A percentile compares a stretch with the other conserved stretches of the same genome.
Evolutionary conservation across 2,329 filamentous ascomycete genomes (phyloP).

Genomic region (Ascochyta clinopodiicola): DNA sequence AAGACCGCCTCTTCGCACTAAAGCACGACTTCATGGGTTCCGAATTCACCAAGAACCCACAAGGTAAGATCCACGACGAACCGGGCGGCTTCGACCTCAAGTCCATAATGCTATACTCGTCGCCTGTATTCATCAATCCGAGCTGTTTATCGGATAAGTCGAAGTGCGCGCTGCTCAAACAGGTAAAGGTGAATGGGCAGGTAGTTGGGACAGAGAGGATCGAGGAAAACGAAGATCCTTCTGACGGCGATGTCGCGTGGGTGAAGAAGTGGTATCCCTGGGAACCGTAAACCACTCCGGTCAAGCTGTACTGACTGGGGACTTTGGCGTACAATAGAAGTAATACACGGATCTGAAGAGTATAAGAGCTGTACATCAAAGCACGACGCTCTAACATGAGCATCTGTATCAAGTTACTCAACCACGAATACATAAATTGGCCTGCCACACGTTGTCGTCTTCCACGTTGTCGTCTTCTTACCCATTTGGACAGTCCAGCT

Average conservation of each 20-base stretch:
- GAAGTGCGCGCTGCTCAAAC: neutral
- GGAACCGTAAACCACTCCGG: neutral
- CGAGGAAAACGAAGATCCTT: neutral
- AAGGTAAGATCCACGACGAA: neutral
- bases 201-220: neutral
- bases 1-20: neutral
- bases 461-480: too few relatives aligned
- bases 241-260: conserved; percentile 3
- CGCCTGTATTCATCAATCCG: too few relatives aligned
- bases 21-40: neutral
- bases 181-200: neutral
- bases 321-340: too few relatives aligned
- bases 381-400: too few relatives aligned
- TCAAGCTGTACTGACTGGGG: too few relatives aligned
- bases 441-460: too few relatives aligned
- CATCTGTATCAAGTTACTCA: too few relatives aligned
- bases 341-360: too few relatives aligned
- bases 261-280: conserved; percentile 10
- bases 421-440: too few relatives aligned
- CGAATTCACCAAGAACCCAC: neutral
- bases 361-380: too few relatives aligned
- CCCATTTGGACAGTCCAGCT: too few relatives aligned
- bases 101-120: conserved; percentile 10
- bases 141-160: neutral
- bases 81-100: conserved; percentile 9